These are phyloP conservation scores for Friedmanniomyces simplex DNA, from an alignment of 495 filamentous ascomycete species.

Conservation along the genomic window DNA sequence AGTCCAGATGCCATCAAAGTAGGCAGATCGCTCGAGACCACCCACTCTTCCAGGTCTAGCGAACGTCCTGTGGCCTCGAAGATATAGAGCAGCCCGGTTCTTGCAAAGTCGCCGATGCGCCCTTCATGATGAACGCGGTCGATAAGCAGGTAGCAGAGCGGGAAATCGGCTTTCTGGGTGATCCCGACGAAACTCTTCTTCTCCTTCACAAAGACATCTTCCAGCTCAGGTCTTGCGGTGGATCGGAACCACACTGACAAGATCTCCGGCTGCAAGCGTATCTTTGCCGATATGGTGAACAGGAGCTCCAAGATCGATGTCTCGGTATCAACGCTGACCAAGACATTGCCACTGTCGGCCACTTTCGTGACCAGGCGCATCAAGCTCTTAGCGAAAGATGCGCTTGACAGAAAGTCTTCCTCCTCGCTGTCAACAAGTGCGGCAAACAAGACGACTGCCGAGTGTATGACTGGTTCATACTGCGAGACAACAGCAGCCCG, in stretches of 20 bases:
- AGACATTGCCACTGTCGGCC: conserved; percentile 48
- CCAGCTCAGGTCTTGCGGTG: conserved; percentile 25
- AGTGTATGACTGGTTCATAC: conserved; percentile 67
- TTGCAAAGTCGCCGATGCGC: conserved; percentile 89
- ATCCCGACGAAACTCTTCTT: conserved; percentile 66
- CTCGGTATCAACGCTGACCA: conserved; percentile 61
- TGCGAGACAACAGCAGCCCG: conserved; percentile 72
- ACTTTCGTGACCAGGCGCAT: conserved; percentile 69
- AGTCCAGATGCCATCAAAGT: conserved; percentile 95
- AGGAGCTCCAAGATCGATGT: conserved; percentile 77
- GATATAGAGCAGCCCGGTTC: conserved; percentile 88
- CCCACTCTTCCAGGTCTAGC: conserved; percentile 76
- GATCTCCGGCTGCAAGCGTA: conserved; percentile 74
- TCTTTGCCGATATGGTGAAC: conserved; percentile 91
- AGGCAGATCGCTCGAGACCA: conserved; percentile 91
- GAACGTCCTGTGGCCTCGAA: conserved; percentile 86
- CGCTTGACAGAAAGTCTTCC: conserved; percentile 79
- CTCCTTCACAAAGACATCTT: conserved; percentile 32
- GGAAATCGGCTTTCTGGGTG: conserved; percentile 87
- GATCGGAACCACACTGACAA: conserved; percentile 77
- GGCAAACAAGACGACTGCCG: conserved; percentile 74
- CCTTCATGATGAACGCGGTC: conserved; percentile 95
- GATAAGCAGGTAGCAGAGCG: conserved; percentile 86
- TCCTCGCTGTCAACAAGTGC: conserved; percentile 91
- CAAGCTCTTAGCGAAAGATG: conserved; percentile 70